phyloP scores from a whole-genome alignment of 2,329 filamentous ascomycete genomes.

The Clathrospora elynae region DNA sequence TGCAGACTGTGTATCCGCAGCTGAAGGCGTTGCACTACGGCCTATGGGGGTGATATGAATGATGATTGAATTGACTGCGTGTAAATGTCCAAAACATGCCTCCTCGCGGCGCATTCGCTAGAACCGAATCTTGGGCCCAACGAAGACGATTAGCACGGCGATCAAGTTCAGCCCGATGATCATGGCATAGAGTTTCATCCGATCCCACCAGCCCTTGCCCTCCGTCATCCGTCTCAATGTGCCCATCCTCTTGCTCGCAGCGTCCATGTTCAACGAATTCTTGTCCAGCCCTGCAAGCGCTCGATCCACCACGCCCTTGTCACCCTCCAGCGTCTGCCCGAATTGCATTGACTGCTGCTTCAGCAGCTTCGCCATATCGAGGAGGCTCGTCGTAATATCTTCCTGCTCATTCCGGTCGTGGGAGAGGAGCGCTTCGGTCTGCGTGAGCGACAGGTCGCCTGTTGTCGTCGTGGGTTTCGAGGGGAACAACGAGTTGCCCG shows the following conservation, averaged over 20 bases:
- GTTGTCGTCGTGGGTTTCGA: conserved; percentile 38
- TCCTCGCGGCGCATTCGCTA: conserved; percentile 45
- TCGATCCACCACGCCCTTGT: conserved; percentile 71
- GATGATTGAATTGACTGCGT: neutral
- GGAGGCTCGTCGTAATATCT: conserved; percentile 76
- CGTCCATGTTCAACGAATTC: conserved; percentile 76
- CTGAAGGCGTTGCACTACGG: conserved; percentile 2
- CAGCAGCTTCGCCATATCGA: conserved; percentile 76
- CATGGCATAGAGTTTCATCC: conserved; percentile 82
- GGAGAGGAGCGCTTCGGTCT: conserved; percentile 71
- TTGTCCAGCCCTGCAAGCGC: conserved; percentile 77
- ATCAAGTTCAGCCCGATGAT: conserved; percentile 82
- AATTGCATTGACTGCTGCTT: conserved; percentile 77
- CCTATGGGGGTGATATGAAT: neutral
- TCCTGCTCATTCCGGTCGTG: conserved; percentile 84
- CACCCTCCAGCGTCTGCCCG: conserved; percentile 71
- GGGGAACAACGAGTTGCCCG: conserved; percentile 50
- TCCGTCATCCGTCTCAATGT: conserved; percentile 79
- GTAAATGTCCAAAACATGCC: neutral
- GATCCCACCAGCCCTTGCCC: conserved; percentile 83
- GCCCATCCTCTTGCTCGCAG: conserved; percentile 77
- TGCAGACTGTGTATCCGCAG: conserved; percentile 3
- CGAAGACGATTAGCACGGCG: conserved; percentile 79
- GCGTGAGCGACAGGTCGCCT: conserved; percentile 32
- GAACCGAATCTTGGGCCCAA: conserved; percentile 86